Percentiles rank a stretch among this genome's conserved stretches.
phyloP scores from a whole-genome alignment of 371 early-diverging fungal species.

The Lichtheimia hyalospora region DNA sequence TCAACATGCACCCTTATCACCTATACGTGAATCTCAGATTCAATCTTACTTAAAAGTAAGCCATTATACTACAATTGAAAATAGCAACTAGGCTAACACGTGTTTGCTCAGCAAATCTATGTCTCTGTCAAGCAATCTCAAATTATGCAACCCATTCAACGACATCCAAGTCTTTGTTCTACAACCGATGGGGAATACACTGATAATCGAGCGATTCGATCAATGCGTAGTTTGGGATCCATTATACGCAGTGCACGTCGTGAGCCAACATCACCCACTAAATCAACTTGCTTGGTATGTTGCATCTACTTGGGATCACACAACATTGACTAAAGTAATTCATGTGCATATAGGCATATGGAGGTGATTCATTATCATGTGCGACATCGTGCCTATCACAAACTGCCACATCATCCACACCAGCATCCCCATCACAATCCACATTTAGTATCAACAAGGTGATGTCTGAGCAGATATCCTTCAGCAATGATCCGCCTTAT shows the following conservation, averaged over 20 bases:
- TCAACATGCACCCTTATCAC: constrained; percentile 27
- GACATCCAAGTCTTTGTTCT: no score
- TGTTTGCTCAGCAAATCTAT: constrained; percentile 62
- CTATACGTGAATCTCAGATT: constrained; percentile 17
- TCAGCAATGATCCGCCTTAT: constrained; percentile 37
- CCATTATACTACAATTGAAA: constrained; percentile 33
- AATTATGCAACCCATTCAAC: constrained; percentile 61
- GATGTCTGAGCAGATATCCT: constrained; percentile 15
- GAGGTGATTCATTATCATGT: no score
- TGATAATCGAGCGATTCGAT: no score
- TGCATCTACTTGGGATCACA: no score
- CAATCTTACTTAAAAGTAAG: constrained; percentile 34
- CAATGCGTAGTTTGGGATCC: no score
- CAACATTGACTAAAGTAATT: no score
- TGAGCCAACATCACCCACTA: no score
- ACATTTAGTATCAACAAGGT: constrained; percentile 20
- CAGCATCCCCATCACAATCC: constrained; percentile 15
- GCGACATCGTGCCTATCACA: no score
- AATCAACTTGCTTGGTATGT: no score
- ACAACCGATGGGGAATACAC: no score
- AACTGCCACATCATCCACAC: not conserved
- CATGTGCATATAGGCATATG: no score
- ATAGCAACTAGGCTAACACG: constrained; percentile 52
- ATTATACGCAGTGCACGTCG: no score
- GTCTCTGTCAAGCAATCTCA: constrained; percentile 72